Conservation (phyloP, 495 filamentous ascomycete genomes). For the Geoglossum glabrum region DNA sequence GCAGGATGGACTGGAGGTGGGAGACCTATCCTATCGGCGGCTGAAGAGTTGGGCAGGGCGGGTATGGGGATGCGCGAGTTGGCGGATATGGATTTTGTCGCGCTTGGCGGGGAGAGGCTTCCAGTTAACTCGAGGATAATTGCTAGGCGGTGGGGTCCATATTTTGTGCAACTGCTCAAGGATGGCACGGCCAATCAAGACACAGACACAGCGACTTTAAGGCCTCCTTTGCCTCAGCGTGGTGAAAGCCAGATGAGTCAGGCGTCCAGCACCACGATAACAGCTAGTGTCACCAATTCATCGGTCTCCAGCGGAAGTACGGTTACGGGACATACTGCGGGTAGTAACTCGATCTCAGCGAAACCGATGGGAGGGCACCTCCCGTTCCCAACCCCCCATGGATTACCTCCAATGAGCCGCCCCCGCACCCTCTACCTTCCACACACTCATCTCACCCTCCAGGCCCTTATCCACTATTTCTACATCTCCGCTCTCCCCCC, state of each 20-base stretch:
- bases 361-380: conserved; percentile 20
- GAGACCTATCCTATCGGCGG: conserved; percentile 42
- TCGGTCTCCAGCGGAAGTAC: conserved; percentile 38
- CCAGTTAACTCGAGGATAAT: conserved; percentile 83
- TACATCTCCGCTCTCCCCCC: conserved; percentile 79
- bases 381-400: conserved; percentile 22
- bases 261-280: conserved; percentile 73
- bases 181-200: conserved; percentile 46
- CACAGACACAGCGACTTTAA: conserved; percentile 15
- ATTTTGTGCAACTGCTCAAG: conserved; percentile 74
- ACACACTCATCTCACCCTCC: conserved; percentile 71
- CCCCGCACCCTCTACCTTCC: conserved; percentile 82
- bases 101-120: conserved; percentile 73
- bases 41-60: conserved; percentile 68
- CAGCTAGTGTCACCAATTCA: conserved; percentile 38
- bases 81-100: conserved; percentile 92
- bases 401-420: conserved; percentile 45
- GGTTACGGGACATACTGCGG: conserved; percentile 20
- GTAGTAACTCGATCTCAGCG: conserved; percentile 5
- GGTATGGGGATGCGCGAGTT: conserved; percentile 62
- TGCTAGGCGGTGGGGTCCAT: conserved; percentile 78
- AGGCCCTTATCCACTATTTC: conserved; percentile 74
- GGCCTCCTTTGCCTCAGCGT: conserved; percentile 2
- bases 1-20: conserved; percentile 48
- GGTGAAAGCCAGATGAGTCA: conserved; percentile 22